Base-by-base conservation (phyloP, 345 rosid genomes). In the Linum trigynum region DNA sequence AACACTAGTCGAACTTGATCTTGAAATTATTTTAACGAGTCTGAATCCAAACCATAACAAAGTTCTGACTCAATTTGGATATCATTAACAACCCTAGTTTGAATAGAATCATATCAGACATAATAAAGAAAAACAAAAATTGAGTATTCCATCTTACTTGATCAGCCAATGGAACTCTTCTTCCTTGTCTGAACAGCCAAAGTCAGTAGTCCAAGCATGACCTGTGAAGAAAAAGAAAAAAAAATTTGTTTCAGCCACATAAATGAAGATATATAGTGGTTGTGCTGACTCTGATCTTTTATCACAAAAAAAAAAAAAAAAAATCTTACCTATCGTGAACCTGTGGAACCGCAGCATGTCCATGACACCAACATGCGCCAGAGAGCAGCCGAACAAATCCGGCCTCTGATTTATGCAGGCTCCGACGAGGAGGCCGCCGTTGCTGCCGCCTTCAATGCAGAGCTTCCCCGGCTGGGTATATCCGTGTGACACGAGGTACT, bases 401-500 rank as follows among this genome's bases (percentile, higher is more conserved):
- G 97, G 99, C 80, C 96, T 88, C 99, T 92, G 95, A 81, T 94
- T 94, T 69, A 94, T 86, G 82, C 92, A 94, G 73, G 97, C 90
- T 17, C 97, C 99, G 55, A 90, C 37, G 39, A 94, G 87, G 68
- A 94, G 95, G 48, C 97, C 99, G 57, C 99, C 99, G 35, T 94
- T 94, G 74, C 99, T 94, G 68, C 83, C 84, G 38, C 99, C 99
- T 86, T 94, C 99, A 14, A 94, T 88, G 66, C 96, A 90, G 71
- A 94, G 76, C 76, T 84, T 94, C 48, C 67, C 64, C 3, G 96
- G 83, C 63, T 69, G 87, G 60, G 97, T 94, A 71, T 85, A 94
- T n/a, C 97, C 97, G 55, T 79, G 57, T 59, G 95, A 83, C 71
- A 94, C 64, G 23, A 94, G 82, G 76, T 85, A 83, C 65, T 94